Conservation (phyloP, 371 early-diverging fungal species). For the Lichtheimia ramosa region DNA sequence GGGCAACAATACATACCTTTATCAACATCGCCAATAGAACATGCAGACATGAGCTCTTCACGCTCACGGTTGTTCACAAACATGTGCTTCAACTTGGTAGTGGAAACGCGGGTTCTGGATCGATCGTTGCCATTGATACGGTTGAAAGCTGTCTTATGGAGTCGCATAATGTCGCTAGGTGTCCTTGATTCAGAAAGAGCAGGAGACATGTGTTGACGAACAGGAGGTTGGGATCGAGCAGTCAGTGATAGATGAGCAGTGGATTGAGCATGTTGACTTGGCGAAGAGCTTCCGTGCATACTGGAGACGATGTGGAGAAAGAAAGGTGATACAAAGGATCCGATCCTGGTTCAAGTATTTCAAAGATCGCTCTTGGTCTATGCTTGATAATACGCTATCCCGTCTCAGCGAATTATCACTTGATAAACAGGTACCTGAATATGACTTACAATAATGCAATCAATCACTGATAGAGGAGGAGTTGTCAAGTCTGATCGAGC, state of each 20-base stretch:
- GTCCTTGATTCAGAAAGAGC: conserved; percentile 7
- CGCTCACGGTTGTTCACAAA: conserved; percentile 35
- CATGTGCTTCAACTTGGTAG: conserved; percentile 27
- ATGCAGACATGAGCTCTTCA: conserved; percentile 42
- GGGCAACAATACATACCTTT: conserved; percentile 23
- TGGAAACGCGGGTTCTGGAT: background rate
- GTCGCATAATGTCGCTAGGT: conserved; percentile 6
- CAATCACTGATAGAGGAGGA: no score
- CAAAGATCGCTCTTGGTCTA: no score
- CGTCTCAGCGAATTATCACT: no score
- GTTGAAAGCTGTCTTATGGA: background rate
- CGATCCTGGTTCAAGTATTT: no score
- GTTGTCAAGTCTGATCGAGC: no score
- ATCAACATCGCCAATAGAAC: conserved; percentile 36
- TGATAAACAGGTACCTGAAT: no score
- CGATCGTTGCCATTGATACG: conserved; percentile 1
- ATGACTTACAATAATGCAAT: no score
- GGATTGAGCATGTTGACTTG: no score
- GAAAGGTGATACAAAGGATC: no score
- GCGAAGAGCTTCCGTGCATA: no score
- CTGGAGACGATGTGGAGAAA: no score
- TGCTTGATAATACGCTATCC: no score
- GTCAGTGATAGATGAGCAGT: background rate
- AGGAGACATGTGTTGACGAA: conserved; percentile 9
- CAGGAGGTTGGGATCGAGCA: background rate